Base-by-base conservation (phyloP, 371 early-diverging fungal genomes). In the Zancudomyces culisetae region DNA sequence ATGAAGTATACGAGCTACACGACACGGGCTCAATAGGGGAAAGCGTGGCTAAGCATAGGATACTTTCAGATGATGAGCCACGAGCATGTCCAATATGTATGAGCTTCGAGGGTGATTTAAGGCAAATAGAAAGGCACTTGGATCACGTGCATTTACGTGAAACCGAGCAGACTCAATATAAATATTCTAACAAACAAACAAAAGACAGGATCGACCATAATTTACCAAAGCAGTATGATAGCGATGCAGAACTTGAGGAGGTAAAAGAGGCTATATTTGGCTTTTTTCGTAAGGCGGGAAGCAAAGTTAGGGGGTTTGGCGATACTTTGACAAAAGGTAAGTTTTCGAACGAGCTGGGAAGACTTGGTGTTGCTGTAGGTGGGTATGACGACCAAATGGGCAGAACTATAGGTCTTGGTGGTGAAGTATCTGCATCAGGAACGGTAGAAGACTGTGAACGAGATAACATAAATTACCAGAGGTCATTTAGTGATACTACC, bases 221-320 rank as follows among this genome's bases (percentile, higher is more conserved):
- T 3, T 19, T 20, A 47, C 12, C 26, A 10, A 26, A 13, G 10
- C 47, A 47, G 40, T 40, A 40, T 40, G n/a, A 40, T 40, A 29
- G 29, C 4, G 15, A 12, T 47, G 50, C 2, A 8, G 35, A 19
- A 22, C 3, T 49, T 8, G 30, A 49, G 22, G 50, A 49, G n/a
- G 20, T 49, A 21, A 49, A 49, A 35, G 50, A 29, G 10, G 35
- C 50, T 13, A 28, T 49, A 2, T 49, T 49, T 35, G 35, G 50
- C 15, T 49, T 49, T 49, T 23, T 49, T 19, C 26, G 30, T 2
- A 29, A 3, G 28, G 50, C 50, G 15, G 50, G 50, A 13, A 28
- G 40, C n/a, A 49, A 49, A 49, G 50, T 49, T 2, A 22, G 21
- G 19, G 50, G 50, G 19, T 3, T 49, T 8, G 50, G 50, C n/a